Evolutionary conservation across 1,284 basidiomycete species (phyloP).

Genomic region (Cutaneotrichosporon cavernicola): DNA sequence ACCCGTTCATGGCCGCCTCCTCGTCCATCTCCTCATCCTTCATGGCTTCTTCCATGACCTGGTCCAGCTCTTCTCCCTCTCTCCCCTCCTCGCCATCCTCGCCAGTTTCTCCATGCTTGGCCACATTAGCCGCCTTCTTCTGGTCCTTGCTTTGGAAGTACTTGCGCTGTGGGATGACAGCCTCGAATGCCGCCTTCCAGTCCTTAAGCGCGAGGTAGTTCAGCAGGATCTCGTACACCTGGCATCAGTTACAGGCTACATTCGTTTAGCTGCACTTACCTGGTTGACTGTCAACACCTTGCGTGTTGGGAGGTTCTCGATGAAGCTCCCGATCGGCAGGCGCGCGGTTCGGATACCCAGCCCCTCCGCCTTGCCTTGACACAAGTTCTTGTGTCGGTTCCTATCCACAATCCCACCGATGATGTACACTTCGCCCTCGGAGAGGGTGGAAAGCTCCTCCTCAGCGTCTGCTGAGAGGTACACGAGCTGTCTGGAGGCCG

Average conservation of each 20-base stretch:
- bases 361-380: conserved; percentile 76
- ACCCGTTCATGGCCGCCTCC: conserved; percentile 31
- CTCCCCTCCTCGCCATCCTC: conserved; percentile 8
- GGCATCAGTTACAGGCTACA: conserved; percentile 8
- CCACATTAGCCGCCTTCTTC: conserved; percentile 22
- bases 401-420: conserved; percentile 96
- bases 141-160: conserved; percentile 54
- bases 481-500: conserved; percentile 61
- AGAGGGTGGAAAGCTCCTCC: conserved; percentile 76
- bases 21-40: conserved; percentile 15
- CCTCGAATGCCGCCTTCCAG: conserved; percentile 79
- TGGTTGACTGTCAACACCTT: conserved; percentile 98
- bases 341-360: conserved; percentile 79
- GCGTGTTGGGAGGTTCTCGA: conserved; percentile 76
- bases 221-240: conserved; percentile 84
- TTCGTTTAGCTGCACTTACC: conserved; percentile 43
- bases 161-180: conserved; percentile 86
- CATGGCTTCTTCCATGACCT: conserved; percentile 1
- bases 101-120: conserved; percentile 14
- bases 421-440: conserved; percentile 83
- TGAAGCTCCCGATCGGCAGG: conserved; percentile 85
- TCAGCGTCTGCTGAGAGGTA: conserved; percentile 95
- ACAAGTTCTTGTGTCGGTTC: conserved; percentile 95
- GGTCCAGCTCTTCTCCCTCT: conserved; percentile 19
- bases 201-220: conserved; percentile 79